These are phyloP conservation scores for Betula pendula DNA, from an alignment of 306 rosid species.

Conservation along the genomic window DNA sequence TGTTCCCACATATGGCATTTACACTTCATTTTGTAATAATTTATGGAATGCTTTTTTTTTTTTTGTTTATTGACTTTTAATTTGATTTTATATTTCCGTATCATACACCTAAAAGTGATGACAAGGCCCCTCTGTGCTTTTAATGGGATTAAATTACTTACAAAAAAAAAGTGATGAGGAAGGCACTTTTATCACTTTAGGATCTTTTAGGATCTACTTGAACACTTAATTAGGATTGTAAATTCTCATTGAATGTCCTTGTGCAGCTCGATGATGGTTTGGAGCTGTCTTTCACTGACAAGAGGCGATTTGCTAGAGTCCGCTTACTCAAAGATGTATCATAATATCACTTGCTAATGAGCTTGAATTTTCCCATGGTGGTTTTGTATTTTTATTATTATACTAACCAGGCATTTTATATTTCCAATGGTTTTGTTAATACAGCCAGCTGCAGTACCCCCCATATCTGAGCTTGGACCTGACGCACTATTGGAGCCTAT, in stretches of 20 bases:
- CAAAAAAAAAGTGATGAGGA: not conserved
- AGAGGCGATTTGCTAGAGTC: slow-evolving; percentile 93
- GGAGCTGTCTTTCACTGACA: slow-evolving; percentile 98
- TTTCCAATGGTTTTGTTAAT: slow-evolving; percentile 17
- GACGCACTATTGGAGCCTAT: slow-evolving; percentile 86
- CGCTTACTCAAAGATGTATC: slow-evolving; percentile 78
- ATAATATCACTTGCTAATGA: slow-evolving; percentile 21
- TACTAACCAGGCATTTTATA: not conserved
- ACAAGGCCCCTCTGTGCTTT: too few relatives aligned
- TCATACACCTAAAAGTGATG: not conserved
- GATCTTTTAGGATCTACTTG: slow-evolving; percentile 7
- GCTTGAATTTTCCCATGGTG: slow-evolving; percentile 14
- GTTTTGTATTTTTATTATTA: slow-evolving; percentile 2
- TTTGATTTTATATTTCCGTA: not conserved
- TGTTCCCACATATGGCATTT: not conserved
- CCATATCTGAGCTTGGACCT: slow-evolving; percentile 91
- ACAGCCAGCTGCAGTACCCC: slow-evolving; percentile 81
- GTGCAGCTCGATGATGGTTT: slow-evolving; percentile 85
- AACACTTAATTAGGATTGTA: slow-evolving; percentile 12
- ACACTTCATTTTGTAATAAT: not conserved
- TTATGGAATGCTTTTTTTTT: not conserved
- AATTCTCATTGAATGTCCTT: slow-evolving; percentile 23
- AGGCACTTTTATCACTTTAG: not conserved
- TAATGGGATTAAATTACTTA: too few relatives aligned
- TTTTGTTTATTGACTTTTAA: not conserved